A percentile compares a stretch with the other conserved stretches of the same genome.
Conservation (phyloP, 2,329 filamentous ascomycete species). For the Cladosporium sp. region DNA sequence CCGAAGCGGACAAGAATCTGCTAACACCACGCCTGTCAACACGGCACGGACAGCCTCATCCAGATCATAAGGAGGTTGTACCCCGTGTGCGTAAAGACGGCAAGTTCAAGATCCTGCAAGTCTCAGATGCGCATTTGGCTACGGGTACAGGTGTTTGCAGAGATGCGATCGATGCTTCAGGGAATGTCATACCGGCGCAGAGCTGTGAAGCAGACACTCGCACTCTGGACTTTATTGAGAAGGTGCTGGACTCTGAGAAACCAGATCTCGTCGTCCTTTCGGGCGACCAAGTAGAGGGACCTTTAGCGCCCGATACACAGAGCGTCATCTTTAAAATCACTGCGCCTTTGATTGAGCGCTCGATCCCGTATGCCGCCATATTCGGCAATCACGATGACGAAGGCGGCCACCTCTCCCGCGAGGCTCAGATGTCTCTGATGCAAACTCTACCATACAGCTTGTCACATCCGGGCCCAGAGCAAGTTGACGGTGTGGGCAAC, state of each 20-base stretch:
- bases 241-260: constrained; percentile 85
- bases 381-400: constrained; percentile 99
- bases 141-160: constrained; percentile 85
- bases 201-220: constrained; percentile 84
- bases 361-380: constrained; percentile 89
- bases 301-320: constrained; percentile 86
- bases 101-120: constrained; percentile 95
- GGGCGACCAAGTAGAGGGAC: constrained; percentile 94
- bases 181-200: constrained; percentile 34
- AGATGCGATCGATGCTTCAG: constrained; percentile 67
- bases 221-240: constrained; percentile 84
- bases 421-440: constrained; percentile 79
- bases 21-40: constrained; percentile 76
- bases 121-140: constrained; percentile 90
- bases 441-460: constrained; percentile 87
- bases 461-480: constrained; percentile 76
- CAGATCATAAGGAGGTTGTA: constrained; percentile 58
- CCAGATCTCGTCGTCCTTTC: constrained; percentile 89
- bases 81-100: constrained; percentile 83
- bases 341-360: constrained; percentile 77
- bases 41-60: constrained; percentile 66
- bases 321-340: constrained; percentile 93
- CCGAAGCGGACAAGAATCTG: constrained; percentile 62
- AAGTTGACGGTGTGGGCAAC: constrained; percentile 89
- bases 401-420: constrained; percentile 64